These are phyloP conservation scores for Cucurbita maxima DNA, from an alignment of 306 rosid species.

Conservation along the genomic window DNA sequence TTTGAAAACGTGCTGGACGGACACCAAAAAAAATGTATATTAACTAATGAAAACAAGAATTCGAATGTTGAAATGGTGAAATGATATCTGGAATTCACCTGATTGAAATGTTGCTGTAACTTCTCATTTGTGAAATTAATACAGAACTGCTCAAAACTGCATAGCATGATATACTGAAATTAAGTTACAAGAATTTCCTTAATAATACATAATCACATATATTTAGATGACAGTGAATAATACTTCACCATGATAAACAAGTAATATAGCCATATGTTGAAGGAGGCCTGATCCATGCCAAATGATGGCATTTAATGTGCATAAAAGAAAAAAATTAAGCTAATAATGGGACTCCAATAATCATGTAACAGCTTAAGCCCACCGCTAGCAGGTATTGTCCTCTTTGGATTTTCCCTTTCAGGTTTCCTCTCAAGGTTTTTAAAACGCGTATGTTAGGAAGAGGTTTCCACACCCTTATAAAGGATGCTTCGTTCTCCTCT, in stretches of 20 bases:
- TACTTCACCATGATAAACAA: not conserved
- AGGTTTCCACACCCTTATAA: too few species aligned
- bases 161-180: constrained; percentile 37
- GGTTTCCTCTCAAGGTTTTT: too few species aligned
- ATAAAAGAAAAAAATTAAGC: not conserved
- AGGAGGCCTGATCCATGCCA: not conserved
- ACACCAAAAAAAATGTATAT: constrained; percentile 16
- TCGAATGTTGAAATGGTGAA: not conserved
- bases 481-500: too few species aligned
- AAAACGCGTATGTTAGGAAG: too few species aligned
- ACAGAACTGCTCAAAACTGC: constrained; percentile 99
- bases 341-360: not conserved
- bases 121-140: constrained; percentile 97
- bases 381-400: too few species aligned
- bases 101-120: constrained; percentile 97
- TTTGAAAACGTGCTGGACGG: constrained; percentile 92
- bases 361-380: too few species aligned
- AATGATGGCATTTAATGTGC: not conserved
- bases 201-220: not conserved
- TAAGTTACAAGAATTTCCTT: constrained; percentile 32
- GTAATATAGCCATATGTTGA: not conserved
- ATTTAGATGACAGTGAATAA: not conserved
- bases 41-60: not conserved
- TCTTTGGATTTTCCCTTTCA: too few species aligned
- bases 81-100: constrained; percentile 27